A percentile compares a stretch with the other conserved stretches of the same genome.
These are phyloP conservation scores for Myriosclerotinia duriaeana DNA, from an alignment of 2,329 filamentous ascomycete species.

Conservation along the genomic window DNA sequence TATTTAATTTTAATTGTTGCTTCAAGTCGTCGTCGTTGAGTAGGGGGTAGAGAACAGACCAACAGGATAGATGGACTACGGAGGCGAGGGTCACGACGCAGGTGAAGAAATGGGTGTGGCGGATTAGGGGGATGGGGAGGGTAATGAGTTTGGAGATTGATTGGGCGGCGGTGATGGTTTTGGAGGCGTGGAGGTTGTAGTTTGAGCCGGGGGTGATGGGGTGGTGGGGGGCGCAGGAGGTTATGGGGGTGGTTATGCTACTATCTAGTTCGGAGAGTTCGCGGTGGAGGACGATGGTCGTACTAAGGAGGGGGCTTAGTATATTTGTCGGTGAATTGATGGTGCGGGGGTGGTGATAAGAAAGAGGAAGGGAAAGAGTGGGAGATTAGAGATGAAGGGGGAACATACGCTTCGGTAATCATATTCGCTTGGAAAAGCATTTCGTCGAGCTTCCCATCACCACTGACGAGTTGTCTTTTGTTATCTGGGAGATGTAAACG, in stretches of 20 bases:
- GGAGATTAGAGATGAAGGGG: not conserved
- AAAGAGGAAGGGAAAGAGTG: not conserved
- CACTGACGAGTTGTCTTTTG: slow-evolving; percentile 68
- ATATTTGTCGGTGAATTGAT: not conserved
- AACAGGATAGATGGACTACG: slow-evolving; percentile 79
- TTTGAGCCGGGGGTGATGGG: slow-evolving; percentile 32
- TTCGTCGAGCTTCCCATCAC: slow-evolving; percentile 74
- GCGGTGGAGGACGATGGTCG: slow-evolving; percentile 74
- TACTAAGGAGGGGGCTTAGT: slow-evolving; percentile 42
- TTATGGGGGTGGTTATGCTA: slow-evolving; percentile 56
- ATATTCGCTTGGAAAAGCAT: slow-evolving; percentile 91
- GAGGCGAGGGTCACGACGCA: slow-evolving; percentile 77
- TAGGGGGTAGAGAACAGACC: slow-evolving; percentile 48
- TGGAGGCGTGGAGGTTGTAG: slow-evolving; percentile 62
- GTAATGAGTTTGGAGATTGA: slow-evolving; percentile 74
- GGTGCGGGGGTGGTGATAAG: not conserved
- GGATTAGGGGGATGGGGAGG: slow-evolving; percentile 67
- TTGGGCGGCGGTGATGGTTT: slow-evolving; percentile 76
- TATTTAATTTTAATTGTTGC: slow-evolving; percentile 76
- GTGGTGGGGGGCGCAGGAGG: slow-evolving; percentile 61
- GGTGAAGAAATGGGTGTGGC: slow-evolving; percentile 81
- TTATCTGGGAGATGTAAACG: slow-evolving; percentile 71
- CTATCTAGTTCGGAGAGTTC: slow-evolving; percentile 73
- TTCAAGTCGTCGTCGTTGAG: slow-evolving; percentile 63
- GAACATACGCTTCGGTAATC: slow-evolving; percentile 55